Evolutionary conservation across 2,329 filamentous ascomycete species (phyloP), one percentile per base, ranked within the genome.

Genomic region (Fusarium sambucinum): DNA sequence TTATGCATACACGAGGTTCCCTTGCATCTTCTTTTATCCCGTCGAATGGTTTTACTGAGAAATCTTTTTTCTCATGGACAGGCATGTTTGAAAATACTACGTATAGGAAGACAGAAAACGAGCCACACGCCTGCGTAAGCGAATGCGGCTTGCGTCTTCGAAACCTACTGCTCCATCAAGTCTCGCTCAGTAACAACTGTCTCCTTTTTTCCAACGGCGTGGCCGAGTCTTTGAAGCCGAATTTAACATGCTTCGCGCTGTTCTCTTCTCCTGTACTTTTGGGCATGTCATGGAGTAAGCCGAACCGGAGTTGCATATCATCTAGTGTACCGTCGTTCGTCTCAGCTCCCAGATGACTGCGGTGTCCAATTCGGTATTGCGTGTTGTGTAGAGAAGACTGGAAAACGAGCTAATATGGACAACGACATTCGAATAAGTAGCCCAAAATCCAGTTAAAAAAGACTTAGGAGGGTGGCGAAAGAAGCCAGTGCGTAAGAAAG

Each of bases 1-100:
- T 27, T 21, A 40, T 51, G 47, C 47, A 51, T 38, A 51, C 27
- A 50, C 47, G 47, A 51, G 47, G 14, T 51, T 17, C 9, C 16
- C 17, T 6, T 50, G 32, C 21, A 13, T 27, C 17, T 27, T 13
- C 23, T 19, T 16, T 16, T 16, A 17, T 10, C 21, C 40, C 10
- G 5, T 25, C 40, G 16, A 16, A 41, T 41, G 6, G 19, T 7
- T 9, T 21, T 6, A 3, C 7, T 10, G 12, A 38, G 3, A 19
- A 12, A n/a, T n/a, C 10, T 8, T 4, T 33, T 11, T 17, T 37
- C 33, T 27, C 6, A 27, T 27, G 8, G 27, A 27, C 27, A 27
- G 27, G 6, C 27, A 27, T 27, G 8, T 9, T 4, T 37, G 35
- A 19, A 37, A 12, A 4, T 4, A 12, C 0, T 19, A 12, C 9